phyloP scores from a whole-genome alignment of 345 rosid genomes.

The Microthlaspi erraticum region DNA sequence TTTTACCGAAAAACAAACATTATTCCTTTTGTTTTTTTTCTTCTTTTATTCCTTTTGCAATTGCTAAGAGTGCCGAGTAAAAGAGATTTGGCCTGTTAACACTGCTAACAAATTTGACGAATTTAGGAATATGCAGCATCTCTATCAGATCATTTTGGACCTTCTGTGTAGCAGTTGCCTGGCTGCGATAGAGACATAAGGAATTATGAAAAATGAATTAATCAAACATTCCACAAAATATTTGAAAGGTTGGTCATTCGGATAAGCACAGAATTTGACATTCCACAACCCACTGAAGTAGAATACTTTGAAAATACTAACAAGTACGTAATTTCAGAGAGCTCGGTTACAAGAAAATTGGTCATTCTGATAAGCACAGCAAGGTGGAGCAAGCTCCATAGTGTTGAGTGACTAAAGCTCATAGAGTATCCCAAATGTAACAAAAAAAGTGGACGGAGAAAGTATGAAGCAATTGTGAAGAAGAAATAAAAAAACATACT shows the following conservation, averaged over 20 bases:
- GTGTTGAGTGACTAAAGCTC: constrained; percentile 1
- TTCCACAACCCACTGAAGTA: constrained; percentile 1
- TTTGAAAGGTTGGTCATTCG: constrained; percentile 16
- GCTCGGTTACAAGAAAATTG: not conserved
- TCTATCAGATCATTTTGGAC: constrained; percentile 88
- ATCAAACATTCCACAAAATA: constrained; percentile 9
- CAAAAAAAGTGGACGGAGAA: not conserved
- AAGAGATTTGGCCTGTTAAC: constrained; percentile 96
- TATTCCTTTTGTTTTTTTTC: too few species aligned
- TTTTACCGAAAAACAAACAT: too few species aligned
- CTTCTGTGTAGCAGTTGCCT: constrained; percentile 98
- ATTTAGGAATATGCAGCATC: constrained; percentile 85
- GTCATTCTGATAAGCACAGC: constrained; percentile 19
- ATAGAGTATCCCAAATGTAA: not conserved
- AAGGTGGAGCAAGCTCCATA: constrained; percentile 26
- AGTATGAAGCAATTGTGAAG: not conserved
- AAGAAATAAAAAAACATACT: constrained; percentile 57
- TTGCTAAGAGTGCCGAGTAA: constrained; percentile 64
- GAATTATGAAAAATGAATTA: not conserved
- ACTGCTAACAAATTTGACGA: constrained; percentile 85
- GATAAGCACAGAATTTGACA: not conserved
- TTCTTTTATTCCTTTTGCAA: too few species aligned
- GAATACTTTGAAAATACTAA: not conserved
- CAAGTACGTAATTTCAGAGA: not conserved
- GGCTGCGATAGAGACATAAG: constrained; percentile 44